These are phyloP conservation scores for Apiospora kogelbergensis DNA, from an alignment of 2,329 filamentous ascomycete genomes.

Conservation along the genomic window DNA sequence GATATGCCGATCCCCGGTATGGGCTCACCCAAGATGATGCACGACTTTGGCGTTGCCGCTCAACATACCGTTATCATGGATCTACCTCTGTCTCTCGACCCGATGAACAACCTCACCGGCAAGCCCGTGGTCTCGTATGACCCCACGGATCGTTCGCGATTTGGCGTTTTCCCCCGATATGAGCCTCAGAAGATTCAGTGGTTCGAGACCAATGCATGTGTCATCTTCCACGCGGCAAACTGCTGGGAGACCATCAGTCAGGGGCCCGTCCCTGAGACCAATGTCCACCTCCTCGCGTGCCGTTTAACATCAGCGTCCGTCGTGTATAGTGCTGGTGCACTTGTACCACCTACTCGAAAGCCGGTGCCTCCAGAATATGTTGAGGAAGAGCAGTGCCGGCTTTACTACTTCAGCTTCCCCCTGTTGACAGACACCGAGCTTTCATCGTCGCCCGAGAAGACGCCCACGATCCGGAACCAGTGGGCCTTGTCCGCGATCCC, in stretches of 20 bases:
- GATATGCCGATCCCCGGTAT: conserved; percentile 61
- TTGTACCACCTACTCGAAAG: conserved; percentile 51
- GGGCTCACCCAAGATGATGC: conserved; percentile 69
- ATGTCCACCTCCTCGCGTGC: conserved; percentile 65
- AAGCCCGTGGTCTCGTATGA: conserved; percentile 61
- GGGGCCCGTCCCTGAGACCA: conserved; percentile 28
- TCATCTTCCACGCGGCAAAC: conserved; percentile 72
- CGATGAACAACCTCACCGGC: conserved; percentile 57
- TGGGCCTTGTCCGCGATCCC: conserved; percentile 65
- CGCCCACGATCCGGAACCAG: conserved; percentile 53
- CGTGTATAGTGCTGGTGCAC: conserved; percentile 64
- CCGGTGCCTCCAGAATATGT: conserved; percentile 35
- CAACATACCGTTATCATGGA: conserved; percentile 68
- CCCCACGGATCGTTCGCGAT: conserved; percentile 55
- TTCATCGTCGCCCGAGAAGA: not conserved
- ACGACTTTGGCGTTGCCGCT: conserved; percentile 69
- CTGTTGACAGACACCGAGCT: conserved; percentile 30
- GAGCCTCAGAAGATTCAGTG: conserved; percentile 58
- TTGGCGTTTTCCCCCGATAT: conserved; percentile 66
- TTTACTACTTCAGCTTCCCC: conserved; percentile 68
- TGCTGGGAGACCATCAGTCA: conserved; percentile 58
- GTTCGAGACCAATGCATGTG: conserved; percentile 68
- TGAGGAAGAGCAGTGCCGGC: conserved; percentile 65
- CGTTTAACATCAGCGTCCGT: conserved; percentile 65
- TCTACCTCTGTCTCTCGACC: conserved; percentile 64